Evolutionary conservation across 2,329 filamentous ascomycete species (phyloP), one percentile per base, ranked within the genome.

Genomic region (Herpotrichia juniperi): DNA sequence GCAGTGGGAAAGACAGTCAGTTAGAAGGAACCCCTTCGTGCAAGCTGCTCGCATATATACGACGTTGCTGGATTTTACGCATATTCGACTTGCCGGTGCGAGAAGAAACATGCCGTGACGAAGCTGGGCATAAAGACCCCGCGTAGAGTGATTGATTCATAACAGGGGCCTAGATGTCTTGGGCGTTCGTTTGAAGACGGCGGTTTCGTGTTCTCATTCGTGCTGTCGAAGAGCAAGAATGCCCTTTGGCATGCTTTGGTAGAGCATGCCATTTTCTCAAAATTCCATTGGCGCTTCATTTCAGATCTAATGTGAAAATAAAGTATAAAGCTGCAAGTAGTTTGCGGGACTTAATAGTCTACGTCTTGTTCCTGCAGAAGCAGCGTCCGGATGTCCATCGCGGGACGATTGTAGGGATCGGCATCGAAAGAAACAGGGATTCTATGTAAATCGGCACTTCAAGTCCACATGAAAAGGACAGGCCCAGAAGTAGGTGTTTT

Each of bases 261-360:
- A 35, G 4, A 42, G 43, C 26, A 54, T 54, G 51, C 19, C 10
- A 46, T 54, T 50, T 50, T 31, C 28, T 26, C 26, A 16, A 19
- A 39, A 37, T 47, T 6, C 40, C 52, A 54, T 54, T 54, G 48
- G 52, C 21, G 48, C 22, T 19, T 26, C n/a, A 25, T 12, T 9
- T 24, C 3, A 43, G 5, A n/a, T 16, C 45, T 48, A 48, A 54
- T 48, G 42, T 49, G n/a, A 21, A 43, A 26, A 21, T 50, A 6
- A 28, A 51, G 40, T 51, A 54, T 45, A 34, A 37, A 19, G 37
- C 48, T 51, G 44, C 48, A 48, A 11, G 39, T 44, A 45, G 37
- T 42, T 43, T 43, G 14, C 24, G 3, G 40, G 26, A 31, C 9
- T 21, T 24, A 43, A 25, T 19, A n/a, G 24, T 12, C 16, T 28